A percentile compares a stretch with the other conserved stretches of the same genome.
Conservation (phyloP, 2,329 filamentous ascomycete genomes). For the Cordyceps pruinosa region DNA sequence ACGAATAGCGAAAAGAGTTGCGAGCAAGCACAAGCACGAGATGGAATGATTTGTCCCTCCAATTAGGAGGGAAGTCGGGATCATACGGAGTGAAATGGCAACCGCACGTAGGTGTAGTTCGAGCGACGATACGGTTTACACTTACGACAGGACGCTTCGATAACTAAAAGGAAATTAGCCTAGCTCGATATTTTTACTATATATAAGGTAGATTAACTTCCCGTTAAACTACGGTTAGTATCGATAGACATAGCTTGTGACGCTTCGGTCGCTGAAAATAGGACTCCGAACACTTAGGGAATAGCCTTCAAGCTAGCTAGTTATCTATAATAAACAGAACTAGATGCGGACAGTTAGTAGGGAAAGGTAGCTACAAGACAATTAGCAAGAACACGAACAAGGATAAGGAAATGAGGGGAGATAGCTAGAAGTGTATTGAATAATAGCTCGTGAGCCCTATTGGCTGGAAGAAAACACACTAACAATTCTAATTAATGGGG, state of each 20-base stretch:
- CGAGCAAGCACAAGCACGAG: neutral
- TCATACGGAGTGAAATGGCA: no score
- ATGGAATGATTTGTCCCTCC: neutral
- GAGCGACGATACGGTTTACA: no score
- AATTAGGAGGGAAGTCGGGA: neutral
- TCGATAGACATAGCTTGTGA: neutral
- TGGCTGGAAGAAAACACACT: neutral
- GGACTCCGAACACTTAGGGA: constrained; percentile 2
- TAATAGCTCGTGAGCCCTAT: neutral
- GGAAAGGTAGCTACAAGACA: neutral
- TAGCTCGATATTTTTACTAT: no score
- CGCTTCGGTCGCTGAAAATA: neutral
- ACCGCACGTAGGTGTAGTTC: no score
- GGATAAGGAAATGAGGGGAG: neutral
- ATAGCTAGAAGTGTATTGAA: neutral
- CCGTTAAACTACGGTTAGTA: neutral
- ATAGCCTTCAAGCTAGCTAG: constrained; percentile 1
- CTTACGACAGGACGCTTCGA: no score
- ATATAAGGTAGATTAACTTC: no score
- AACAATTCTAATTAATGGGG: no score
- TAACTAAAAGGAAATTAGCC: no score
- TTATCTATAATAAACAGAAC: neutral
- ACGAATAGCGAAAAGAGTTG: no score
- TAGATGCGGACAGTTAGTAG: neutral
- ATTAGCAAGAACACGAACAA: neutral